Evolutionary conservation across 768 basidiomycete genomes (phyloP), one percentile per base, ranked within the genome.

Genomic region (Calvatia gigantea): DNA sequence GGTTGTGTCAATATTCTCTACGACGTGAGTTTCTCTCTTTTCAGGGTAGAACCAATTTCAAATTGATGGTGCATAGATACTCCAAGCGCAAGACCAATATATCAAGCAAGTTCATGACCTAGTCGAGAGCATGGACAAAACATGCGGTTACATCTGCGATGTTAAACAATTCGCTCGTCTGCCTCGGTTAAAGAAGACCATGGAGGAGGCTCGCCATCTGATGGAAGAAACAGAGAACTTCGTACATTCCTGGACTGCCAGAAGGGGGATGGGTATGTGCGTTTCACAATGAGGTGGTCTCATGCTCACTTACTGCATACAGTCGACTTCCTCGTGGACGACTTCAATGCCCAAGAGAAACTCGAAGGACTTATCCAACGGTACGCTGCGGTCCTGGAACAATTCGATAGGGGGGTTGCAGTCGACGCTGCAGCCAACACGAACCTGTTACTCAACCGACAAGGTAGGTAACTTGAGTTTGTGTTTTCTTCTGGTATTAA

Each of bases 191-290:
- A 64, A 61, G 49, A 45, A 58, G 33, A 60, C 62, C 11, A 59
- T 69, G 2, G 61, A 64, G 31, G 65, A 66, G 15, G 57, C 66
- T 2, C 14, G 44, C 25, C 62, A 59, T 2, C 53, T 69, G n/a
- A 58, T 69, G 47, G 59, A 62, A 14, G 61, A 64, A 2, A 64
- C 66, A 6, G 56, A 60, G 1, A 66, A 62, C 29, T 67, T 67
- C 42, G 62, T 65, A 14, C 11, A 63, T 11, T 42, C 42, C 32
- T 61, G 51, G 28, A 57, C 56, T 3, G 53, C 46, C 42, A 58
- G 57, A n/a, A 60, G 56, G 27, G 41, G 21, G 6, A 33, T 21
- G 17, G 35, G 65, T 64, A 11, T 4, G 50, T 51, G 17, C 8
- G 7, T 48, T 37, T 41, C 25, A n/a, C 43, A 15, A 37, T 23